These are phyloP conservation scores for Gleditsia sinensis DNA, from an alignment of 306 rosid genomes.

Conservation along the genomic window DNA sequence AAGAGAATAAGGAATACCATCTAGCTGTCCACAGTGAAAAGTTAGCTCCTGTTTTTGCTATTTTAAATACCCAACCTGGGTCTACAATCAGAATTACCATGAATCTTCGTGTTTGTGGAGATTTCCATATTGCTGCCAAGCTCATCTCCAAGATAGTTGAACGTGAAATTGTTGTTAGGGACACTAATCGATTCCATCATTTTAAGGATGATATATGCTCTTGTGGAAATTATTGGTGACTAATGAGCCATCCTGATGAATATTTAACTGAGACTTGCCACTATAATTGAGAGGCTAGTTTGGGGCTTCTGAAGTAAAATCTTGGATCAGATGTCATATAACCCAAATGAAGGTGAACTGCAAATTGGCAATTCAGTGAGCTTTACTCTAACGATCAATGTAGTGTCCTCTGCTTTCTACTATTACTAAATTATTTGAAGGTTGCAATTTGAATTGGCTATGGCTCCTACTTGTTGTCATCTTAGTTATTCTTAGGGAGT, in stretches of 20 bases:
- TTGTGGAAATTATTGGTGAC: constrained; percentile 80
- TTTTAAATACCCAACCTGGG: constrained; percentile 49
- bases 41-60: constrained; percentile 70
- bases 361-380: background rate
- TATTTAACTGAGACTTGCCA: background rate
- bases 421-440: background rate
- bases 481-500: background rate
- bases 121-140: constrained; percentile 73
- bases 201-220: constrained; percentile 67
- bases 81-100: constrained; percentile 65
- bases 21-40: constrained; percentile 76
- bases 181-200: constrained; percentile 67
- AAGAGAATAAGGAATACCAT: constrained; percentile 73
- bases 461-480: background rate
- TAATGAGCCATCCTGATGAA: background rate
- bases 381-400: background rate
- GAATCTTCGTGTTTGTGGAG: constrained; percentile 81
- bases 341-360: no score
- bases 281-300: background rate
- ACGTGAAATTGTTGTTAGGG: constrained; percentile 65
- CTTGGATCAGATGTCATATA: no score
- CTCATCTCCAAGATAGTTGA: constrained; percentile 63
- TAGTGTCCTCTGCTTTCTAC: background rate
- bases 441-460: background rate
- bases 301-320: background rate